These are phyloP conservation scores for Fusarium sororula DNA, from an alignment of 2,329 filamentous ascomycete species.

Conservation along the genomic window DNA sequence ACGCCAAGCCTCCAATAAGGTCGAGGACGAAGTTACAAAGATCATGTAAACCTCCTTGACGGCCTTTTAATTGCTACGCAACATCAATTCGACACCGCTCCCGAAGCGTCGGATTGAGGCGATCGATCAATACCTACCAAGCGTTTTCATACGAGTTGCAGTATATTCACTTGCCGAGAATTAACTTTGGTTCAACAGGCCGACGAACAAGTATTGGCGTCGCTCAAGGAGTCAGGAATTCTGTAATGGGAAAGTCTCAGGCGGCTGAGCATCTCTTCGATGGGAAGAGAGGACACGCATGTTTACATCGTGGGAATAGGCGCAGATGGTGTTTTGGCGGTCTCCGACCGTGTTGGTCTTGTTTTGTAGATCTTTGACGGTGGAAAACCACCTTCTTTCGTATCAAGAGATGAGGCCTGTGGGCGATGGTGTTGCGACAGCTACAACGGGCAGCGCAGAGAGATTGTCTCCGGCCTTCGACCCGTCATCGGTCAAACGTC, in stretches of 20 bases:
- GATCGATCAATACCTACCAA: conserved; percentile 10
- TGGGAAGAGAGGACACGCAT: conserved; percentile 46
- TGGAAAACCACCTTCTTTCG: conserved; percentile 55
- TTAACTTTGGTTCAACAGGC: conserved; percentile 46
- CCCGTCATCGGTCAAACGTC: not conserved
- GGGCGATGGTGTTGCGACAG: conserved; percentile 19
- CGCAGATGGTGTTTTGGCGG: conserved; percentile 44
- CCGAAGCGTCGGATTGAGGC: conserved; percentile 33
- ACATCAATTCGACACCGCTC: conserved; percentile 21
- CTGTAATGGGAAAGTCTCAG: conserved; percentile 45
- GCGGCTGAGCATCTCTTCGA: conserved; percentile 48
- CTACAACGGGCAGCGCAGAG: conserved; percentile 11
- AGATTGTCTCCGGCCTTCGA: not conserved
- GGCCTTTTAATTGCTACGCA: conserved; percentile 31
- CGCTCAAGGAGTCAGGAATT: conserved; percentile 44
- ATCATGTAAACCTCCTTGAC: conserved; percentile 72
- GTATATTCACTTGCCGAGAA: conserved; percentile 29
- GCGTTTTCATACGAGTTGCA: conserved; percentile 14
- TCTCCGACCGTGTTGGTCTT: conserved; percentile 44
- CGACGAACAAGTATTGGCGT: conserved; percentile 38
- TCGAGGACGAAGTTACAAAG: conserved; percentile 89
- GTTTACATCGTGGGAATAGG: conserved; percentile 41
- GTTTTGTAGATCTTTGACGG: conserved; percentile 57
- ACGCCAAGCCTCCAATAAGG: conserved; percentile 60
- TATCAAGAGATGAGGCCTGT: conserved; percentile 51